phyloP scores from a whole-genome alignment of 148 eudicot genomes.

The Camellia lanceoleosa region DNA sequence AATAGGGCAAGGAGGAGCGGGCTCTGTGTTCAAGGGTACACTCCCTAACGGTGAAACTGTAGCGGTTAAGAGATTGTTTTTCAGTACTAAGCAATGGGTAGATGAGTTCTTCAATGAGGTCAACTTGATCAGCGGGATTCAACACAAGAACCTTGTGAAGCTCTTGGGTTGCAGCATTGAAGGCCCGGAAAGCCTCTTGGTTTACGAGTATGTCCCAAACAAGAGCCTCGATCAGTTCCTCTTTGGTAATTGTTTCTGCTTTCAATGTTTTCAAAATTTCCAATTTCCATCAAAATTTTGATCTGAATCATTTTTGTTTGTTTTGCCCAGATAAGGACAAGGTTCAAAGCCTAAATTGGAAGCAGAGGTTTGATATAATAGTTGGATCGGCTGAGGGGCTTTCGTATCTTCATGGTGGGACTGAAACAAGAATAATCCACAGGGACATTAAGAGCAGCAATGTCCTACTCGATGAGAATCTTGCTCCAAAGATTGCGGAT shows the following conservation, averaged over 20 bases:
- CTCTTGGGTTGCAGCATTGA: conserved; percentile 65
- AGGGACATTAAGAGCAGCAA: conserved; percentile 81
- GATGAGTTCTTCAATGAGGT: conserved; percentile 78
- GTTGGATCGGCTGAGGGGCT: conserved; percentile 75
- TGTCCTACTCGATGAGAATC: conserved; percentile 61
- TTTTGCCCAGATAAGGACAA: conserved; percentile 40
- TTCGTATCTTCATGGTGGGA: conserved; percentile 68
- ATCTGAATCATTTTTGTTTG: not conserved
- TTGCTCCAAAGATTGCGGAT: conserved; percentile 71
- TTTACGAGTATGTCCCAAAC: conserved; percentile 66
- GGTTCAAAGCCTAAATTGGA: conserved; percentile 40
- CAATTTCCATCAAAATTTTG: too few species aligned
- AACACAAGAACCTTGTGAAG: conserved; percentile 76
- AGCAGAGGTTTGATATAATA: conserved; percentile 44
- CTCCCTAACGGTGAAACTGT: conserved; percentile 41
- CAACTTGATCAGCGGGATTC: conserved; percentile 54
- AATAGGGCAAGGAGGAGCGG: conserved; percentile 74
- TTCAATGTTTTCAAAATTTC: too few species aligned
- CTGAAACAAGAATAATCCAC: conserved; percentile 53
- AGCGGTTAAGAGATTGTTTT: conserved; percentile 67
- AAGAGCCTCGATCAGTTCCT: conserved; percentile 60
- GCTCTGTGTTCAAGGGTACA: conserved; percentile 64
- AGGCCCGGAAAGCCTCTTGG: conserved; percentile 77
- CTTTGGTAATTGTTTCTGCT: conserved; percentile 45
- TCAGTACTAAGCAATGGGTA: conserved; percentile 55